Base-by-base conservation (phyloP, 805 yeast species). In the Candida sithepensis region DNA sequence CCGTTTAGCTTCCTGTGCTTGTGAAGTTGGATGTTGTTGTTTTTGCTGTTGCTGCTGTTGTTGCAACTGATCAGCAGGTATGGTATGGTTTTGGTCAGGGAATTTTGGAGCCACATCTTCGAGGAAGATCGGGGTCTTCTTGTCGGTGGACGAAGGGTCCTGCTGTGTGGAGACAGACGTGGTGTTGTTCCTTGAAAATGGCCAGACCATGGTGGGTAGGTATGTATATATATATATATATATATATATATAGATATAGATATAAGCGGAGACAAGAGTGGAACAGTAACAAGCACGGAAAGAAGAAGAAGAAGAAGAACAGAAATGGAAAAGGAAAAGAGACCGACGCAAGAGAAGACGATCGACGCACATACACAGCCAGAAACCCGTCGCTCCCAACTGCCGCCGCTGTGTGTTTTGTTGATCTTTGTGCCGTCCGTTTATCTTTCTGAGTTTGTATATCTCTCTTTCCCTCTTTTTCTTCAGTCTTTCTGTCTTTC, bases 21-120 rank as follows among this genome's bases (percentile, higher is more conserved):
- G 54, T 2, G 65, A 52, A 14, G 38, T 52, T 10, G 45, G 43
- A 7, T 24, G 33, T 14, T 21, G 26, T 13, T 30, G 47, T 7
- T 19, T 37, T 36, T 37, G 43, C 14, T 33, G 38, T 22, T 69
- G 72, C 8, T 38, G 42, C 18, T 19, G 21, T 19, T 43, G 38
- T 16, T 30, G 28, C 28, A 24, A 24, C 28, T 24, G 46, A 4
- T 16, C n/a, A 38, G 43, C 19, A 22, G 43, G 22, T 23, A 41
- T 20, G 39, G 34, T 4, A 46, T 7, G 9, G 46, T 19, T 44
- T 46, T 44, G 46, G 33, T 41, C 45, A 26, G 45, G n/a, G 50
- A 75, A 76, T 53, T 75, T 78, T 6, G 82, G 81, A 0, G 81
- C 78, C 8, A 77, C 65, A 50, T 77, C 82, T 42, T 78, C 82